These are phyloP conservation scores for Globisporangium perplexum DNA, from an alignment of 352 stramenopile species.

Conservation along the genomic window DNA sequence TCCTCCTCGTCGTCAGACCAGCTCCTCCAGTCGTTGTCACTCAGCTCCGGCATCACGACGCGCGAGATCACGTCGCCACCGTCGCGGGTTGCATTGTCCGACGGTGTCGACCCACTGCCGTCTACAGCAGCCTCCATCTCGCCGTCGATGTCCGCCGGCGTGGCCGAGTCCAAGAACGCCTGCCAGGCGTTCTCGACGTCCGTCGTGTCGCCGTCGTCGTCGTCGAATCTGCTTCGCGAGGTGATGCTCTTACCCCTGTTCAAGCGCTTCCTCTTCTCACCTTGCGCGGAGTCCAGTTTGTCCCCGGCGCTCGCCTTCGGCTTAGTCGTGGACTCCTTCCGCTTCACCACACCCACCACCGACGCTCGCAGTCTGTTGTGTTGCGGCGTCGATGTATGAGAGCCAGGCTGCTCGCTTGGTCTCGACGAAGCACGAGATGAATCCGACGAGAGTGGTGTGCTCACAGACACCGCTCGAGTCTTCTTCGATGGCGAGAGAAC, in stretches of 20 bases:
- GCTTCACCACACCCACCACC: conserved; percentile 6
- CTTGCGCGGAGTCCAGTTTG: not conserved
- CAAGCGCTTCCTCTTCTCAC: conserved; percentile 13
- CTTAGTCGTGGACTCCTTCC: conserved; percentile 12
- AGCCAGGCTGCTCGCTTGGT: conserved; percentile 1
- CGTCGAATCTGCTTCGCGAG: conserved; percentile 16
- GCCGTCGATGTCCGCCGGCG: not conserved
- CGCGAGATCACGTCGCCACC: not conserved
- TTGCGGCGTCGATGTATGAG: not conserved
- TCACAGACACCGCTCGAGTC: not conserved
- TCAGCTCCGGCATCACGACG: conserved; percentile 1
- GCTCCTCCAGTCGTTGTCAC: conserved; percentile 22
- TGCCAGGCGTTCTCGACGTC: conserved; percentile 61
- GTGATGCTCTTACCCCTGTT: conserved; percentile 5
- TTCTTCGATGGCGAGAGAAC: conserved; percentile 15
- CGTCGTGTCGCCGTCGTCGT: conserved; percentile 50
- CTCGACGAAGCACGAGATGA: not conserved
- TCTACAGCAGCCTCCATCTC: not conserved
- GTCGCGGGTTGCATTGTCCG: not conserved
- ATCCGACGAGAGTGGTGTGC: conserved; percentile 4
- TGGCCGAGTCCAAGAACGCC: conserved; percentile 42
- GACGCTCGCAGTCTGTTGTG: conserved; percentile 6
- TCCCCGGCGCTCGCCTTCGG: not conserved
- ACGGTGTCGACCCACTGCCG: not conserved
- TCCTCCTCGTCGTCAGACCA: conserved; percentile 20